Conservation (phyloP, 768 basidiomycete genomes). For the Auricularia auricula-judae region DNA sequence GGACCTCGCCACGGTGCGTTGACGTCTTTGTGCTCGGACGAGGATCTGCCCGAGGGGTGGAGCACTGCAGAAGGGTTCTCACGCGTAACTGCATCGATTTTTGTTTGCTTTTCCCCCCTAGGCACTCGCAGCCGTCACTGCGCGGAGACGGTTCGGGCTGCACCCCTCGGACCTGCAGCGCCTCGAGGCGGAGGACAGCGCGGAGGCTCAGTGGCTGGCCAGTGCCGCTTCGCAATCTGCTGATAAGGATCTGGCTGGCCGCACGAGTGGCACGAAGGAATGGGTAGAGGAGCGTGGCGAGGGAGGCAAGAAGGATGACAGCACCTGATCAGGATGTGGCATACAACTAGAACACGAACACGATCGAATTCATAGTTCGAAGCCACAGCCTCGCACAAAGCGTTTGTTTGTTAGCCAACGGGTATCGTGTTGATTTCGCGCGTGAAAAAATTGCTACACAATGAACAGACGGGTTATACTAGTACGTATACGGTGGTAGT, state of each 20-base stretch:
- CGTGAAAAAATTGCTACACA: not conserved
- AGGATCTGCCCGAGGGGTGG: too few species aligned
- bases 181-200: slow-evolving; percentile 16
- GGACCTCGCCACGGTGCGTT: slow-evolving; percentile 15
- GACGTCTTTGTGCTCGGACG: not conserved
- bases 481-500: not conserved
- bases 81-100: too few species aligned
- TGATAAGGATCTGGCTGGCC: slow-evolving; percentile 13
- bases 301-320: slow-evolving; percentile 9
- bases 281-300: slow-evolving; percentile 23
- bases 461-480: not conserved
- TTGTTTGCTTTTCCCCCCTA: slow-evolving; percentile 4
- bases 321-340: too few species aligned
- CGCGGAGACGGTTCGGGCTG: slow-evolving; percentile 11
- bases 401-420: not conserved
- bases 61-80: not conserved
- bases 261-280: slow-evolving; percentile 22
- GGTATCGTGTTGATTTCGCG: not conserved
- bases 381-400: too few species aligned
- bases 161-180: slow-evolving; percentile 5
- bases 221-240: slow-evolving; percentile 11
- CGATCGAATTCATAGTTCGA: too few species aligned
- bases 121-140: slow-evolving; percentile 15
- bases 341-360: too few species aligned
- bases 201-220: slow-evolving; percentile 12